These are phyloP conservation scores for Larix sibirica DNA, from an alignment of 83 land plant genomes.

Conservation along the genomic window DNA sequence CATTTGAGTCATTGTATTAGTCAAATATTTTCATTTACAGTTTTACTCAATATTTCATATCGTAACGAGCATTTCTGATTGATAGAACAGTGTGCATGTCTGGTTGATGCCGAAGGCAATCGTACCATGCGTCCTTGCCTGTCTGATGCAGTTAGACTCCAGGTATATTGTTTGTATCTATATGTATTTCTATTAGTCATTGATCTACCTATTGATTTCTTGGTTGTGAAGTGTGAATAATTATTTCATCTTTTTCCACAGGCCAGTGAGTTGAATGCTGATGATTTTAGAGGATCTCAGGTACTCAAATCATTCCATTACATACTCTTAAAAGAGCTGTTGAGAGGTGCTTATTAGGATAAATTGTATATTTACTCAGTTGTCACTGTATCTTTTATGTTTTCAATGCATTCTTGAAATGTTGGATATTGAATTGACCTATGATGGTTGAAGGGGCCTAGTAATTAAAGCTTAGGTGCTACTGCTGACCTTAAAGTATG, in stretches of 20 bases:
- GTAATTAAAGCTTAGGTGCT: not conserved
- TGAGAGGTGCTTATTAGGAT: not conserved
- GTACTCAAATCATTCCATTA: slow-evolving; percentile 24
- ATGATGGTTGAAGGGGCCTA: not conserved
- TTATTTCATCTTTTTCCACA: slow-evolving; percentile 25
- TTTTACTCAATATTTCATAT: not conserved
- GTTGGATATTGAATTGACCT: not conserved
- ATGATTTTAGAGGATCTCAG: slow-evolving; percentile 82
- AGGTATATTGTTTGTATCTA: slow-evolving; percentile 39
- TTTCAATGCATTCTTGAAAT: not conserved
- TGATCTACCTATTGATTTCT: not conserved
- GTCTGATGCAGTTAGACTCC: slow-evolving; percentile 79
- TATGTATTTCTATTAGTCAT: too few relatives aligned
- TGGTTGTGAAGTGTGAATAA: not conserved
- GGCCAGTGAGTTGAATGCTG: slow-evolving; percentile 65
- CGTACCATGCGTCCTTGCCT: slow-evolving; percentile 97
- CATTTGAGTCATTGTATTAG: not conserved
- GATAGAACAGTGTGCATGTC: slow-evolving; percentile 78
- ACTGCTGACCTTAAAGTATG: not conserved
- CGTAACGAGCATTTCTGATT: slow-evolving; percentile 1
- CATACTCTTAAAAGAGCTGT: not conserved
- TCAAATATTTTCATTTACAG: not conserved
- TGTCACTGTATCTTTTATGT: not conserved
- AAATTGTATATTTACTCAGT: not conserved
- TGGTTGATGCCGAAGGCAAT: slow-evolving; percentile 91